Evolutionary conservation across 2,329 filamentous ascomycete species (phyloP).

Genomic region (Delphinella strobiligena): DNA sequence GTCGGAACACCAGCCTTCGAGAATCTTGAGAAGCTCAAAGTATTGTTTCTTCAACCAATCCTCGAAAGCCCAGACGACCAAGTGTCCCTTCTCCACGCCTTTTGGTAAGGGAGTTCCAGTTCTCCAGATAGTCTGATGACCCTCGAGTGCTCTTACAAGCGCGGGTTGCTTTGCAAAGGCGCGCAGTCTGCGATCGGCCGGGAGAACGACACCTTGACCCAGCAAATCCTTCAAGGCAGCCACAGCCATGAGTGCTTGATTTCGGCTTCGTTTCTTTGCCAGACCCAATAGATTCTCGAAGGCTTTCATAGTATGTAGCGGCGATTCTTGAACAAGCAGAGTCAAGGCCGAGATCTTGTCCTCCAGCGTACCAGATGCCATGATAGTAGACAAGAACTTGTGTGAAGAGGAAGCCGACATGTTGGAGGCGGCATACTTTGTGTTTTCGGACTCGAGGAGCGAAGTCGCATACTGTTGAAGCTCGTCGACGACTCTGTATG

Average conservation of each 20-base stretch:
- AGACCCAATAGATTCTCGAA: conserved; percentile 73
- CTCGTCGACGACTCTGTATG: conserved; percentile 42
- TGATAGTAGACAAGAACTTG: conserved; percentile 94
- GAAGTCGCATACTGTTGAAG: conserved; percentile 59
- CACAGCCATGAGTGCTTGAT: conserved; percentile 84
- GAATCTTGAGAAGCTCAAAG: conserved; percentile 81
- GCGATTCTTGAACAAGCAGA: conserved; percentile 88
- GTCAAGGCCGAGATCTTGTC: conserved; percentile 96
- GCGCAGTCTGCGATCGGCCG: conserved; percentile 67
- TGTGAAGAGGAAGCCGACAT: conserved; percentile 73
- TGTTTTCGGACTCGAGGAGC: conserved; percentile 67
- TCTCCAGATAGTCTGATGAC: conserved; percentile 51
- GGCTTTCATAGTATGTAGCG: conserved; percentile 80
- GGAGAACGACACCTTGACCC: conserved; percentile 75
- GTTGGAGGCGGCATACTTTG: conserved; percentile 58
- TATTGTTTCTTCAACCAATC: conserved; percentile 91
- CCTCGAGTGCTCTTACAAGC: conserved; percentile 59
- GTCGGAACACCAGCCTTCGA: conserved; percentile 88
- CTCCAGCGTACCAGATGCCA: conserved; percentile 88
- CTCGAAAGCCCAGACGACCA: conserved; percentile 85
- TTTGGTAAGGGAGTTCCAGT: conserved; percentile 59
- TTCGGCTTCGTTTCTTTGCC: conserved; percentile 86
- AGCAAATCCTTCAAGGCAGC: conserved; percentile 89
- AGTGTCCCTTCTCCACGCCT: conserved; percentile 59
- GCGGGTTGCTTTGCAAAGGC: conserved; percentile 70